Evolutionary conservation across 2,329 filamentous ascomycete species (phyloP).

Genomic region (Clonostachys byssicola): DNA sequence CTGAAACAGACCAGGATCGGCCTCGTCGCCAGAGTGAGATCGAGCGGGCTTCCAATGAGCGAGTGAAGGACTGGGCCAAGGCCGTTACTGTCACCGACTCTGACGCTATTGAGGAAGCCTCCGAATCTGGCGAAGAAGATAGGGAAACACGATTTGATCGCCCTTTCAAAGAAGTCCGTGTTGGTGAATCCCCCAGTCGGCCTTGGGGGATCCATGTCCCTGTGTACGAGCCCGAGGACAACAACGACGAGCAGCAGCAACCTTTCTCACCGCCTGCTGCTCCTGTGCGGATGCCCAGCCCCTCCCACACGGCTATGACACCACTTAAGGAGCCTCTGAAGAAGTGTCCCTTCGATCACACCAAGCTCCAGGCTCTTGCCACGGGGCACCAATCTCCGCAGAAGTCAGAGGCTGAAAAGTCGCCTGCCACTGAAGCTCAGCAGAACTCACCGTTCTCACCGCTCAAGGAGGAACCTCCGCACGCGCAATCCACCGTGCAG

Average conservation of each 20-base stretch:
- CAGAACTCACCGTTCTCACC: constrained; percentile 12
- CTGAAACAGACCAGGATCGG: constrained; percentile 48
- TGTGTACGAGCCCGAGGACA: constrained; percentile 32
- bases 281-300: constrained; percentile 45
- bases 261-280: constrained; percentile 55
- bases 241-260: constrained; percentile 24
- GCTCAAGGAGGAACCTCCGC: constrained; percentile 11
- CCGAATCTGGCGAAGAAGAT: constrained; percentile 24
- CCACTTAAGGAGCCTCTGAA: constrained; percentile 20
- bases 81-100: constrained; percentile 56
- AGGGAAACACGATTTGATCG: constrained; percentile 77
- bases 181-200: constrained; percentile 88
- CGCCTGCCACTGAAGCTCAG: background rate
- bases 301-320: constrained; percentile 15
- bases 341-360: constrained; percentile 58
- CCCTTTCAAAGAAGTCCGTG: constrained; percentile 80
- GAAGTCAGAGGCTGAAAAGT: constrained; percentile 7
- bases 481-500: constrained; percentile 8
- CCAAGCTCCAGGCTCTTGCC: constrained; percentile 32
- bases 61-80: constrained; percentile 84
- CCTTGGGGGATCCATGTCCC: constrained; percentile 92
- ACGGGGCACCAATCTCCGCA: constrained; percentile 2
- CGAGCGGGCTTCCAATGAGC: constrained; percentile 56
- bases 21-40: constrained; percentile 33
- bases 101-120: constrained; percentile 19